A percentile compares a stretch with the other conserved stretches of the same genome.
phyloP scores from a whole-genome alignment of 495 filamentous ascomycete species.

The Penicillium alfredii region DNA sequence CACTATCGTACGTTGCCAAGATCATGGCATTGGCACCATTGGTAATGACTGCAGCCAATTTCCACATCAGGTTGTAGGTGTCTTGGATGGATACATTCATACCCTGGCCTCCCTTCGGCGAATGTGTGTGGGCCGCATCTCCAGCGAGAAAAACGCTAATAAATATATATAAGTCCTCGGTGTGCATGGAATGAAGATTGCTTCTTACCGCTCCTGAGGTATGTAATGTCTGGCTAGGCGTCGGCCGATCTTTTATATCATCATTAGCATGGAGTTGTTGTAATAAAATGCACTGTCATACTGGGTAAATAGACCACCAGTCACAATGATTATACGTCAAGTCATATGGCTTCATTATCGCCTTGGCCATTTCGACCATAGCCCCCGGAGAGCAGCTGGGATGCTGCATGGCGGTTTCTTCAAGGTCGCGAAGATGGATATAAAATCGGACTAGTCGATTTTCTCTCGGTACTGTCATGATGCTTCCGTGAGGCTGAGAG shows the following conservation, averaged over 20 bases:
- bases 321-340: slow-evolving; percentile 21
- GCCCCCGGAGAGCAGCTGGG: slow-evolving; percentile 1
- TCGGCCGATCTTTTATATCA: slow-evolving; percentile 6
- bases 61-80: slow-evolving; percentile 48
- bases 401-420: background rate
- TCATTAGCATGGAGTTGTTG: background rate
- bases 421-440: slow-evolving; percentile 8
- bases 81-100: slow-evolving; percentile 52
- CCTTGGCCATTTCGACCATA: slow-evolving; percentile 10
- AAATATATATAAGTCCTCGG: slow-evolving; percentile 7
- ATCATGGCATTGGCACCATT: slow-evolving; percentile 16
- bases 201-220: slow-evolving; percentile 8
- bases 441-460: slow-evolving; percentile 15
- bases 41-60: slow-evolving; percentile 37
- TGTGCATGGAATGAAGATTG: slow-evolving; percentile 1
- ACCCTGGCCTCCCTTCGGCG: slow-evolving; percentile 45
- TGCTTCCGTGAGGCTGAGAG: slow-evolving; percentile 9
- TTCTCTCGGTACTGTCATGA: slow-evolving; percentile 17
- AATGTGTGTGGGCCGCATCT: slow-evolving; percentile 48
- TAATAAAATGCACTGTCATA: slow-evolving; percentile 1
- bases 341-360: slow-evolving; percentile 18
- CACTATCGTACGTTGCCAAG: slow-evolving; percentile 29
- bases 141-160: slow-evolving; percentile 42
- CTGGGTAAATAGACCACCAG: slow-evolving; percentile 22
- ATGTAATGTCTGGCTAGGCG: slow-evolving; percentile 5